Evolutionary conservation across 371 early-diverging fungal species (phyloP), one percentile per base, ranked within the genome.

Genomic region (Mycotypha africana): DNA sequence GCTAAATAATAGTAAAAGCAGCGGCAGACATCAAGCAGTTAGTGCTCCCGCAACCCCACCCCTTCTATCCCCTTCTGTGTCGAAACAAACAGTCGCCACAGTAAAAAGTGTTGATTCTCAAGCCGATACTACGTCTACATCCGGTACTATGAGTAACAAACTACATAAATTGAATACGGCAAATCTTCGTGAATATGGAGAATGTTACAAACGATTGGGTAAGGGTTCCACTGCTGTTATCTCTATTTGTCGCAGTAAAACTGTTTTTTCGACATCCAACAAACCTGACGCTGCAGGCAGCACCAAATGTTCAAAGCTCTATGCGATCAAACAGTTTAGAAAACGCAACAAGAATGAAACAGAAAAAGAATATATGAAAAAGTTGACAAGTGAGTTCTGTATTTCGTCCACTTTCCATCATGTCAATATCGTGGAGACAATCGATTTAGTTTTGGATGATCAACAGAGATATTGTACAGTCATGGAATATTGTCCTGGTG

Each of bases 391-490:
- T 51, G 94, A 95, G 65, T 95, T 93, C 54, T 93, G 95, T 64
- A 95, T 95, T 36, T 82, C 85, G 16, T 92, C 93, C 4, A 85
- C 88, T 19, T 72, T 85, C 81, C 38, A 87, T 81, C 74, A 79
- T 78, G 62, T 91, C 87, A 72, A 77, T 89, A 23, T 91, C 40
- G 88, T 95, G 16, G 82, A 89, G 60, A 93, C 94, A 0, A 53
- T 97, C 11, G 97, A 97, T 64, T 64, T 97, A 33, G 87, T 96
- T 12, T 86, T 92, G 70, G 95, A 95, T 63, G 84, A 88, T 48
- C 85, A 87, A 49, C 78, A 80, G 28, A 76, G 86, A 47, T 95
- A 95, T 89, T 96, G 95, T 70, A 90, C 89, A 46, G 94, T 97
- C 11, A 97, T 97, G 98, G 93, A 90, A 70, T 73, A 73, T 51